A percentile compares a stretch with the other conserved stretches of the same genome.
phyloP scores from a whole-genome alignment of 2,329 filamentous ascomycete species.

The Ceratocystiopsis minuta region DNA sequence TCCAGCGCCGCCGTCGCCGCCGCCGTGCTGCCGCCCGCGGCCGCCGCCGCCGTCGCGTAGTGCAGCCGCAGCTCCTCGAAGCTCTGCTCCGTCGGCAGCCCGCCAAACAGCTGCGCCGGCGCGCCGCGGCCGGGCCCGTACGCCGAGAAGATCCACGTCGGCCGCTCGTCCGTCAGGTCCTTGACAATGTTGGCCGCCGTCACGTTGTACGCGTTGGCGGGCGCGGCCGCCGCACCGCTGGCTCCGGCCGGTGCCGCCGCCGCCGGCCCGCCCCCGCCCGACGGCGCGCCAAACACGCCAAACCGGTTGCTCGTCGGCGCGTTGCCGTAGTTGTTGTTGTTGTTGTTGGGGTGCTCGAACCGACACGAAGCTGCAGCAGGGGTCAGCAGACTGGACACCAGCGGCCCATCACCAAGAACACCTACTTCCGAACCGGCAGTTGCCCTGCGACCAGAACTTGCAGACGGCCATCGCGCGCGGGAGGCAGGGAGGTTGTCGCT shows the following conservation, averaged over 20 bases:
- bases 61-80: constrained; percentile 73
- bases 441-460: constrained; percentile 31
- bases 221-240: neutral
- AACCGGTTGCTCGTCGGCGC: too few relatives aligned
- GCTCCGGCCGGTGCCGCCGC: neutral
- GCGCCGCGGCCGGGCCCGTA: constrained; percentile 65
- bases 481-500: neutral
- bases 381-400: neutral
- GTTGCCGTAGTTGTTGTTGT: too few relatives aligned
- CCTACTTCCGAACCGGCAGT: constrained; percentile 34
- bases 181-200: constrained; percentile 39
- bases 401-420: constrained; percentile 7
- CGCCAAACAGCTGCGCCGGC: constrained; percentile 71
- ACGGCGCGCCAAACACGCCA: constrained; percentile 16
- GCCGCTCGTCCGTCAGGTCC: constrained; percentile 54
- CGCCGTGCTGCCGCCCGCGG: constrained; percentile 32
- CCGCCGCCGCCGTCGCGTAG: constrained; percentile 41
- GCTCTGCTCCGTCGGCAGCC: constrained; percentile 61
- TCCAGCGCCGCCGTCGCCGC: constrained; percentile 9
- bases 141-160: constrained; percentile 70
- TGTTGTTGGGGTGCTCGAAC: constrained; percentile 30
- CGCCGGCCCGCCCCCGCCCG: constrained; percentile 4
- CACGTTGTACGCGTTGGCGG: constrained; percentile 27
- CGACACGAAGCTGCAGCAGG: constrained; percentile 28
- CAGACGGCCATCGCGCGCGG: constrained; percentile 17